A percentile compares a stretch with the other conserved stretches of the same genome.
These are phyloP conservation scores for Umbelopsis sp. DNA, from an alignment of 192 early-diverging fungal genomes.

Conservation along the genomic window DNA sequence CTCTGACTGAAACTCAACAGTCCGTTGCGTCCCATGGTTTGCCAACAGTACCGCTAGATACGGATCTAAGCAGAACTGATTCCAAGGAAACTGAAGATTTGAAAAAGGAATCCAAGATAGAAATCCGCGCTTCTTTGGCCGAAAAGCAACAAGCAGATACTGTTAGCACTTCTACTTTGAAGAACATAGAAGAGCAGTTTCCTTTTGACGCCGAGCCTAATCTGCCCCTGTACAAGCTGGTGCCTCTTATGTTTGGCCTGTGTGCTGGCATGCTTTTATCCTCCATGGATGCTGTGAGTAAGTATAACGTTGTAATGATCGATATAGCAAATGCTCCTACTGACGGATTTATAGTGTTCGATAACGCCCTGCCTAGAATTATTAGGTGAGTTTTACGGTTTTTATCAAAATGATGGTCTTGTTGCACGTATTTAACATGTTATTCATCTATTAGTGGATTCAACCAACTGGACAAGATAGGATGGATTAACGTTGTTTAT, in stretches of 20 bases:
- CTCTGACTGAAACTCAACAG: too few relatives aligned
- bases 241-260: slow-evolving; percentile 1
- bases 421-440: not conserved
- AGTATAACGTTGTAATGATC: not conserved
- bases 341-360: not conserved
- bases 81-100: too few relatives aligned
- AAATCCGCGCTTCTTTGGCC: not conserved
- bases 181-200: not conserved
- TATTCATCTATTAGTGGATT: slow-evolving; percentile 42
- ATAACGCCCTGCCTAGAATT: not conserved
- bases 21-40: too few relatives aligned
- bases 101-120: too few relatives aligned
- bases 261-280: slow-evolving; percentile 18
- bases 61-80: too few relatives aligned
- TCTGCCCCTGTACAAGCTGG: not conserved
- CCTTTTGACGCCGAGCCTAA: not conserved
- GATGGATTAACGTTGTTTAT: slow-evolving; percentile 75
- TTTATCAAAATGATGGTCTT: not conserved
- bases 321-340: too few relatives aligned
- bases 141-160: not conserved
- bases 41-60: too few relatives aligned
- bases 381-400: not conserved
- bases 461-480: slow-evolving; percentile 54
- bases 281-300: slow-evolving; percentile 14
- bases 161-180: not conserved